Evolutionary conservation across 352 stramenopile species (phyloP).

Genomic region (Phytophthora tubulina): DNA sequence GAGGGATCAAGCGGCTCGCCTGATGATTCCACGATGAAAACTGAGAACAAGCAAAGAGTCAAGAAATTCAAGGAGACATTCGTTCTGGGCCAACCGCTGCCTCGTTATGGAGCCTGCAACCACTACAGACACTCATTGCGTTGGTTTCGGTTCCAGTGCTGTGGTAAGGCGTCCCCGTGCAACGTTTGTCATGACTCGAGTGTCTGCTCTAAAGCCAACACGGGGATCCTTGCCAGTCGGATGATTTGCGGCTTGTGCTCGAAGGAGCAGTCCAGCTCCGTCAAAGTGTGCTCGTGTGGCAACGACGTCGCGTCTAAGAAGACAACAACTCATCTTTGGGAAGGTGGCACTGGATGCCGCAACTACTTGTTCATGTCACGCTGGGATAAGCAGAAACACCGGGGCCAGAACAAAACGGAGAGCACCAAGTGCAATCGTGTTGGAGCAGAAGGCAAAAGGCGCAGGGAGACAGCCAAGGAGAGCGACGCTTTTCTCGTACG

Average conservation of each 20-base stretch:
- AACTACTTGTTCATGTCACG: constrained; percentile 61
- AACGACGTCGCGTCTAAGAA: constrained; percentile 66
- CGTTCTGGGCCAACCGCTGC: constrained; percentile 67
- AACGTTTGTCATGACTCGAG: constrained; percentile 79
- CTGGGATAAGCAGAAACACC: constrained; percentile 76
- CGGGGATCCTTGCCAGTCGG: constrained; percentile 72
- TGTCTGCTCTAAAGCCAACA: constrained; percentile 65
- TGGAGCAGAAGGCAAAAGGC: constrained; percentile 56
- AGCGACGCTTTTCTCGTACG: not conserved
- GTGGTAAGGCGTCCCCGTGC: constrained; percentile 74
- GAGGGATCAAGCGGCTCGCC: constrained; percentile 9
- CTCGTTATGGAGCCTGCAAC: constrained; percentile 66
- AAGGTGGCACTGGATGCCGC: constrained; percentile 74
- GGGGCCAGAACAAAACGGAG: constrained; percentile 77
- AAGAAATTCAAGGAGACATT: constrained; percentile 56
- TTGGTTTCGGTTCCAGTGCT: constrained; percentile 88
- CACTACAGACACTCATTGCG: constrained; percentile 79
- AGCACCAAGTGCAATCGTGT: constrained; percentile 80
- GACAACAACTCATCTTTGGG: constrained; percentile 60
- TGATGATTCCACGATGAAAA: constrained; percentile 6
- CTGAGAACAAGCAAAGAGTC: constrained; percentile 41
- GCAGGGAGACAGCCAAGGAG: constrained; percentile 21
- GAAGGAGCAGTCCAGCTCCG: constrained; percentile 72
- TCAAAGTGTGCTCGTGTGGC: constrained; percentile 77
- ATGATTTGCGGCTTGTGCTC: constrained; percentile 85